Evolutionary conservation across 2,329 filamentous ascomycete genomes (phyloP), one percentile per base, ranked within the genome.

Genomic region (Xylaria arbuscula): DNA sequence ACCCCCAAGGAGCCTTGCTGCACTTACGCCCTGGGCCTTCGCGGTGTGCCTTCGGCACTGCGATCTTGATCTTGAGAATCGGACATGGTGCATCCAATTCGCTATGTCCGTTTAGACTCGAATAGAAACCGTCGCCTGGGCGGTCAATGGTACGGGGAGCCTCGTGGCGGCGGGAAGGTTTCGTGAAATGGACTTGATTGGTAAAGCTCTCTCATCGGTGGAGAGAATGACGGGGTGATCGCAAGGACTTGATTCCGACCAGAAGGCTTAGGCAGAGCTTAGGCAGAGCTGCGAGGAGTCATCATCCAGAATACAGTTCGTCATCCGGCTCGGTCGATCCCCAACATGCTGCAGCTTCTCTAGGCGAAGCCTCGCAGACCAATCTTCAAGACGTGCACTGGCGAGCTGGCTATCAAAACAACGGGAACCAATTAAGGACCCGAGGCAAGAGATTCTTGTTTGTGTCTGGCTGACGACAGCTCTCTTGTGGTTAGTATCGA

Each of bases 11-110:
- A 34, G 17, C 10, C 11, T 38, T 13, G 38, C n/a, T 64, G 10
- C 34, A 76, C 75, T 76, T 72, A 76, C 75, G 75, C 75, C 63
- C 75, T 72, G 36, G 73, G 71, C 55, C 75, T 66, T 36, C 73
- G 72, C 13, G 73, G 71, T 11, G 75, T 69, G 45, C 74, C 72
- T 55, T 74, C 71, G 24, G 74, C 67, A 66, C 67, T 62, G 54
- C 70, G 58, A 47, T 72, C 73, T 36, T 50, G 71, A 42, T 72
- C 73, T 40, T 47, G 71, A 42, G 72, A 63, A 36, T 76, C 73
- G 8, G 75, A 61, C 75, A 76, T 76, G 58, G 56, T 68, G 55
- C 50, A 50, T 64, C 45, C 53, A 45, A 50, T 32, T 51, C 24
- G 8, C 10, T 53, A 50, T 60, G 50, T 51, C 34, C 6, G 53